Evolutionary conservation across 441 rosid species (phyloP).

Genomic region (Hura crepitans): DNA sequence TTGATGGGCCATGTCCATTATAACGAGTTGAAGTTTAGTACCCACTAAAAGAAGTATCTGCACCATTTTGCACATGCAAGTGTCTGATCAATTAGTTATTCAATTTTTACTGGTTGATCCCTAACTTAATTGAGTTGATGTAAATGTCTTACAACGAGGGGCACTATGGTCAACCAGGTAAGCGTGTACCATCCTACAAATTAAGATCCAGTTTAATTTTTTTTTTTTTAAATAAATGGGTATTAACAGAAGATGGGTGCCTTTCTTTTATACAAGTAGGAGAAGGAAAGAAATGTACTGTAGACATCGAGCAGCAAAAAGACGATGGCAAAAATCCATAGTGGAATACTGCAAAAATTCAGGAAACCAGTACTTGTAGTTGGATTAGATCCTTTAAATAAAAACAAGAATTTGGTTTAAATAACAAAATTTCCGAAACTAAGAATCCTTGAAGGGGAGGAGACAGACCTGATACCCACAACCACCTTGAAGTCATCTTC

Average conservation of each 20-base stretch:
- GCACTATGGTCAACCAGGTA: slow-evolving; percentile 40
- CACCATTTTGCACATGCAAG: neutral
- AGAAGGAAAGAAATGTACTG: slow-evolving; percentile 29
- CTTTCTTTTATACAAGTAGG: too few species aligned
- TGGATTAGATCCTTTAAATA: neutral
- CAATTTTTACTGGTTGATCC: too few species aligned
- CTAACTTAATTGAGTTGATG: too few species aligned
- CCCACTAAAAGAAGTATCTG: slow-evolving; percentile 60
- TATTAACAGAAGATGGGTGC: neutral
- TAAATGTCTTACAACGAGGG: slow-evolving; percentile 35
- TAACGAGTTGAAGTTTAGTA: slow-evolving; percentile 48
- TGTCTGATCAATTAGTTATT: too few species aligned
- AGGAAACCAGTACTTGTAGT: neutral
- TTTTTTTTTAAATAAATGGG: too few species aligned
- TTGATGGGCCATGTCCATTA: slow-evolving; percentile 57
- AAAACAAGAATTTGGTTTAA: too few species aligned
- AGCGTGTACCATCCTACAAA: slow-evolving; percentile 52
- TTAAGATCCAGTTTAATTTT: too few species aligned
- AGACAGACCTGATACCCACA: slow-evolving; percentile 51
- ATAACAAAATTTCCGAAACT: neutral
- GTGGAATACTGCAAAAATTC: slow-evolving; percentile 40
- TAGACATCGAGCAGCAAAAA: slow-evolving; percentile 50
- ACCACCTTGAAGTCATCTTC: slow-evolving; percentile 71
- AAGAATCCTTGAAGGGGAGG: too few species aligned
- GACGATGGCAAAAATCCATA: slow-evolving; percentile 45